Base-by-base conservation (phyloP, 2,329 filamentous ascomycete genomes). In the Thelonectria discophora region DNA sequence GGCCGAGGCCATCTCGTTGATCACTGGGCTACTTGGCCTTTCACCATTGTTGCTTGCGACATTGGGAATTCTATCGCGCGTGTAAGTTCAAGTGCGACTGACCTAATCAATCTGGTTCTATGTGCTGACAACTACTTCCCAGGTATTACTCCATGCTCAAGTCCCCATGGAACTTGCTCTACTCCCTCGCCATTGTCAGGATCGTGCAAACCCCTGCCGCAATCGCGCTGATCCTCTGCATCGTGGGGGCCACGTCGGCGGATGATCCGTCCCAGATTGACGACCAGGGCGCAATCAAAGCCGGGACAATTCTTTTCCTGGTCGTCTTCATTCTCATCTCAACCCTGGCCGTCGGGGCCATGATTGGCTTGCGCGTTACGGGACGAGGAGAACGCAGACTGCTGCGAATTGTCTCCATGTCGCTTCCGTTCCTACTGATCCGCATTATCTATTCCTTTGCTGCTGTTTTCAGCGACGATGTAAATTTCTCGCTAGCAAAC, bases 41-140 rank as follows among this genome's bases (percentile, higher is more conserved):
- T 62, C 60, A 17, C 60, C 51, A 5, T 27, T 58, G 2, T 13
- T 58, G 24, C 10, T 62, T 18, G 55, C 60, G n/a, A 47, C 55
- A 1, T 20, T 62, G 27, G 39, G 60, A 6, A 55, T 62, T 15
- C 8, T 59, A 4, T 62, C 60, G 8, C n/a, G 55, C 11, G 50
- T 62, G 60, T 59, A 43, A 51, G 60, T 45, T 17, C 5, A 1
- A 9, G 8, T 12, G 18, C 7, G 11, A 30, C 27, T 30, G 27
- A 30, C 27, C 27, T 8, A 30, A 10, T 30, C 27, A 7, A 30
- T 30, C 8, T n/a, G 9, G 6, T 30, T 30, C 27, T 30, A 10
- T 9, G 27, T 10, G 8, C 46, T 57, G 48, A 61, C 11, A 20
- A 20, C 2, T 9, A 3, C 40, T 5, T 2, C 5, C 1, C 10